Percentiles rank a stretch among this genome's conserved stretches.
Evolutionary conservation across 768 basidiomycete species (phyloP).

Genomic region (Calvatia gigantea): DNA sequence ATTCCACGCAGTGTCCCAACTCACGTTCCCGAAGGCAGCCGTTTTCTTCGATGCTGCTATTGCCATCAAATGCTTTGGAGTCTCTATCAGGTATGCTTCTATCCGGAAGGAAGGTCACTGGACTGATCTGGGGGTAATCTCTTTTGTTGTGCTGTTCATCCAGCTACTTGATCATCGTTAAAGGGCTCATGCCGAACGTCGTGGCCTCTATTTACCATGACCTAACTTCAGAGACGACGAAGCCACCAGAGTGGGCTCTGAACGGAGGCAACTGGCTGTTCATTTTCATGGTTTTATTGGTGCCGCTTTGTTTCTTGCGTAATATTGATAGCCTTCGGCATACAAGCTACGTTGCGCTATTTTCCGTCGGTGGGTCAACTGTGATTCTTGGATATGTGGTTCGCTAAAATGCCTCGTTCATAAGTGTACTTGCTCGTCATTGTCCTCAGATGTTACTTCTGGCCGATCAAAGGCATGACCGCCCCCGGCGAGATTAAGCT

Average conservation of each 20-base stretch:
- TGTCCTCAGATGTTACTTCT: constrained; percentile 77
- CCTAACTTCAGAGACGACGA: constrained; percentile 56
- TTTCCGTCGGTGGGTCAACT: constrained; percentile 71
- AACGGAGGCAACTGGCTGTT: constrained; percentile 82
- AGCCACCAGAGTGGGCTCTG: constrained; percentile 73
- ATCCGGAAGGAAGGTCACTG: background rate
- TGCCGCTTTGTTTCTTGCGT: constrained; percentile 82
- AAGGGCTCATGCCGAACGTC: constrained; percentile 91
- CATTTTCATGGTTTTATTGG: constrained; percentile 69
- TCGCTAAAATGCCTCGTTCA: background rate
- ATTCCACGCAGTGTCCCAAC: constrained; percentile 77
- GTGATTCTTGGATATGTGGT: background rate
- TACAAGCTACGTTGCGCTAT: constrained; percentile 88
- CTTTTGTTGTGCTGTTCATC: background rate
- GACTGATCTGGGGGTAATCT: constrained; percentile 9
- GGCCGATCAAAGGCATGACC: constrained; percentile 63
- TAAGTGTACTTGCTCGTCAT: constrained; percentile 76
- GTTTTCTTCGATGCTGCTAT: constrained; percentile 93
- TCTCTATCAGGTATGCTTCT: constrained; percentile 73
- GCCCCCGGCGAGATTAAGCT: constrained; percentile 64
- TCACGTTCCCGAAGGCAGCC: constrained; percentile 87
- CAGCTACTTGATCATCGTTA: constrained; percentile 89
- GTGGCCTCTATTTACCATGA: constrained; percentile 80
- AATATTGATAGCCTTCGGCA: constrained; percentile 83
- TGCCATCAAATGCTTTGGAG: constrained; percentile 95